Evolutionary conservation across 73 alveolate species (phyloP).

Genomic region (Breviolum minutum): DNA sequence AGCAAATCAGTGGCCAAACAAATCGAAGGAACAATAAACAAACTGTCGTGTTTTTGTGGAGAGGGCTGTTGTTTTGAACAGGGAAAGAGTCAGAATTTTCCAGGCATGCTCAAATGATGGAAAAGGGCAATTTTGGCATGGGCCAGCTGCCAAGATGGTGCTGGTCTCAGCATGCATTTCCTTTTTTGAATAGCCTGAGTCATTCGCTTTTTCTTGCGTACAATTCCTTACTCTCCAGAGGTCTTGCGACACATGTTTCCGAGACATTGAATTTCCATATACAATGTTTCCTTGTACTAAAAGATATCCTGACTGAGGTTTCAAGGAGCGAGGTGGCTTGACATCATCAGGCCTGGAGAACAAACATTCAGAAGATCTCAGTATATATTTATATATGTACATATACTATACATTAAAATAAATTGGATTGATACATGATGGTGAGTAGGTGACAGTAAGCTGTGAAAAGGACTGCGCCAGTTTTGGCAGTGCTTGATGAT

Average conservation of each 20-base stretch:
- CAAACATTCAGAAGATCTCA: not conserved
- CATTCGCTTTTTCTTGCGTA: too few species aligned
- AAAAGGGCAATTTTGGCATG: constrained; percentile 18
- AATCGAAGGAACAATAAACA: too few species aligned
- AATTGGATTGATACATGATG: too few species aligned
- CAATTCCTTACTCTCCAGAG: not conserved
- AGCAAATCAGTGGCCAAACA: too few species aligned
- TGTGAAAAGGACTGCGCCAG: too few species aligned
- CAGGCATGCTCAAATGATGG: constrained; percentile 22
- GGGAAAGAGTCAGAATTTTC: not conserved
- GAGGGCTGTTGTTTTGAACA: not conserved
- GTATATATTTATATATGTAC: too few species aligned
- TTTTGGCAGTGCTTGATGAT: too few species aligned
- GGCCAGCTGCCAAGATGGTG: constrained; percentile 44
- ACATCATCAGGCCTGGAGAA: constrained; percentile 16
- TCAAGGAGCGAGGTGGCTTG: constrained; percentile 58
- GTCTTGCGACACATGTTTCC: not conserved
- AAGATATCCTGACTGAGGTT: not conserved
- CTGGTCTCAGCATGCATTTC: not conserved
- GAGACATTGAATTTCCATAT: too few species aligned
- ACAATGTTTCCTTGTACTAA: not conserved
- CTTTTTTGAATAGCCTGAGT: too few species aligned
- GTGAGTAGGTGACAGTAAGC: too few species aligned
- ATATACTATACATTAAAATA: too few species aligned
- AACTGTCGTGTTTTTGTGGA: not conserved